These are phyloP conservation scores for Gracilariopsis chorda DNA, from an alignment of 23 red algal species.

Conservation along the genomic window DNA sequence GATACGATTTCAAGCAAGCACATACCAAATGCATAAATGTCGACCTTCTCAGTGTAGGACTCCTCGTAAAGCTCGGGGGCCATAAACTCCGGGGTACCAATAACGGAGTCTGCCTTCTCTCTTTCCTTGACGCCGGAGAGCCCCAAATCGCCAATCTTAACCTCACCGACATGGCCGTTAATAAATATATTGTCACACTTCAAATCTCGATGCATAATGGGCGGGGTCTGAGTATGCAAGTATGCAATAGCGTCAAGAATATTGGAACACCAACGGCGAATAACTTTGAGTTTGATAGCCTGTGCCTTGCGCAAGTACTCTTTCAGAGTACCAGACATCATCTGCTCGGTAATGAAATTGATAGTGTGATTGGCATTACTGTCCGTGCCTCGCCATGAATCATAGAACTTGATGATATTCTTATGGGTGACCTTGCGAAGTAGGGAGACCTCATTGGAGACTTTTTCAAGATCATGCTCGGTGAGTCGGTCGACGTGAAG, in stretches of 20 bases:
- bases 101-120: constrained; percentile 75
- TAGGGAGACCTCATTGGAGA: constrained; percentile 89
- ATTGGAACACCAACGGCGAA: constrained; percentile 94
- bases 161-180: constrained; percentile 95
- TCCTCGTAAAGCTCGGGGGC: constrained; percentile 99
- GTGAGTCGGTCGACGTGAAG: constrained; percentile 89
- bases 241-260: constrained; percentile 97
- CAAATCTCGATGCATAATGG: constrained; percentile 98
- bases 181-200: constrained; percentile 99
- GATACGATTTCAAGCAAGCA: constrained; percentile 98
- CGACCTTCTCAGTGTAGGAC: constrained; percentile 95
- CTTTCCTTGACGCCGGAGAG: constrained; percentile 88
- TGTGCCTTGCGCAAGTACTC: constrained; percentile 88
- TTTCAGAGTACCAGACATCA: constrained; percentile 97
- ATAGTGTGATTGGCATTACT: constrained; percentile 62
- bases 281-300: constrained; percentile 93
- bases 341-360: constrained; percentile 98
- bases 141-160: constrained; percentile 98
- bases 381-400: constrained; percentile 64
- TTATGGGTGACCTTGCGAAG: constrained; percentile 81
- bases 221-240: constrained; percentile 81
- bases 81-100: constrained; percentile 99
- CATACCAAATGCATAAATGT: constrained; percentile 99
- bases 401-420: constrained; percentile 96
- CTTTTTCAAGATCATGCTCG: constrained; percentile 77